Percentiles rank a stretch among this genome's conserved stretches.
These are phyloP conservation scores for Centella asiatica DNA, from an alignment of 129 eudicot genomes.

Conservation along the genomic window DNA sequence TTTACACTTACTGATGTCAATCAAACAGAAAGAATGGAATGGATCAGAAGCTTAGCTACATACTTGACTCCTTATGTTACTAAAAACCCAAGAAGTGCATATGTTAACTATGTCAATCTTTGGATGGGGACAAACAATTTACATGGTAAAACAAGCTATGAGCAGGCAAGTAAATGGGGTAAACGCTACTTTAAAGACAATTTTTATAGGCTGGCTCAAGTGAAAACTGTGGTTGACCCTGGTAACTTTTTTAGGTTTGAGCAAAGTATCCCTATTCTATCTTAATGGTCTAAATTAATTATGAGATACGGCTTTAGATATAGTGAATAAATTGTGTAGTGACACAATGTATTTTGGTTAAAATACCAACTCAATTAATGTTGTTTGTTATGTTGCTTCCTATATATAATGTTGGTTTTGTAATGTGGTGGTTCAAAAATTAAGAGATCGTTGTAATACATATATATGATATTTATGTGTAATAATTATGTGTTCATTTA, in stretches of 20 bases:
- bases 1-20: constrained; percentile 12
- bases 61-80: constrained; percentile 29
- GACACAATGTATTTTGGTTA: too few relatives aligned
- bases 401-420: too few relatives aligned
- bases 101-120: constrained; percentile 28
- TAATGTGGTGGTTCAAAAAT: too few relatives aligned
- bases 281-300: too few relatives aligned
- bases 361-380: too few relatives aligned
- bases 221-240: constrained; percentile 33
- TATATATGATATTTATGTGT: too few relatives aligned
- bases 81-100: constrained; percentile 26
- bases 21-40: constrained; percentile 7
- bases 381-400: too few relatives aligned
- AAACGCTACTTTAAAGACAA: constrained; percentile 26
- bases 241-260: constrained; percentile 29
- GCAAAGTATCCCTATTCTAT: constrained; percentile 48
- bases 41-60: constrained; percentile 16
- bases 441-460: too few relatives aligned
- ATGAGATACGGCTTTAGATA: too few relatives aligned
- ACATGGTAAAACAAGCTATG: constrained; percentile 10
- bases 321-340: too few relatives aligned
- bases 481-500: too few relatives aligned
- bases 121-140: constrained; percentile 28
- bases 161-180: constrained; percentile 33
- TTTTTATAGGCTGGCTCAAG: constrained; percentile 20